Percentiles rank a stretch among this genome's conserved stretches.
These are phyloP conservation scores for Fusarium sp. DNA, from an alignment of 2,329 filamentous ascomycete species.

Conservation along the genomic window DNA sequence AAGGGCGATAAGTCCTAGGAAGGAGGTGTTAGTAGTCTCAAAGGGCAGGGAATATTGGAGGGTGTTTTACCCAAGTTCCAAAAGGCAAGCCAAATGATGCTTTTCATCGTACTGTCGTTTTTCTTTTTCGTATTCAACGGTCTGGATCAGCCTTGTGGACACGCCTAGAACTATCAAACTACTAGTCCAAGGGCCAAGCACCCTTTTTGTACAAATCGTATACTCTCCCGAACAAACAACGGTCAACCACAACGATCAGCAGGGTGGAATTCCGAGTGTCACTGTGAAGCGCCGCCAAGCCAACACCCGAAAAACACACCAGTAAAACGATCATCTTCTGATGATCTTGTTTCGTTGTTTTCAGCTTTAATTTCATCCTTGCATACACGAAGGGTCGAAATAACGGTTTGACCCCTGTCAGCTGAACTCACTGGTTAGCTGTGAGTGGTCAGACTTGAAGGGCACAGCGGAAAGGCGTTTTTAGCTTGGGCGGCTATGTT, in stretches of 20 bases:
- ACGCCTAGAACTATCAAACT: not conserved
- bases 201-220: not conserved
- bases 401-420: constrained; percentile 12
- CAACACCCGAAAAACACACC: not conserved
- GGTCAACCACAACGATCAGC: not conserved
- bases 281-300: constrained; percentile 15
- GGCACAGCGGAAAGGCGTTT: not conserved
- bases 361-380: constrained; percentile 12
- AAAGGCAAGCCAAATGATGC: constrained; percentile 6
- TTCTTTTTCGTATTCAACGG: not conserved
- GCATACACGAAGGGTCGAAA: not conserved
- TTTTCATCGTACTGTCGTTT: constrained; percentile 28
- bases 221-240: not conserved
- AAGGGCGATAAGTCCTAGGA: constrained; percentile 27
- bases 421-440: constrained; percentile 25
- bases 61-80: constrained; percentile 19
- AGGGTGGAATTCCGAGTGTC: not conserved
- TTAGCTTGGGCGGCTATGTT: constrained; percentile 28
- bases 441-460: constrained; percentile 10
- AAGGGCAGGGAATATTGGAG: not conserved
- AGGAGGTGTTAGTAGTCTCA: not conserved
- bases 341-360: not conserved
- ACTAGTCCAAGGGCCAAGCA: not conserved
- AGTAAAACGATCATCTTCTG: not conserved
- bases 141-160: not conserved